Base-by-base conservation (phyloP, 495 filamentous ascomycete species). In the Annulohypoxylon nitens region DNA sequence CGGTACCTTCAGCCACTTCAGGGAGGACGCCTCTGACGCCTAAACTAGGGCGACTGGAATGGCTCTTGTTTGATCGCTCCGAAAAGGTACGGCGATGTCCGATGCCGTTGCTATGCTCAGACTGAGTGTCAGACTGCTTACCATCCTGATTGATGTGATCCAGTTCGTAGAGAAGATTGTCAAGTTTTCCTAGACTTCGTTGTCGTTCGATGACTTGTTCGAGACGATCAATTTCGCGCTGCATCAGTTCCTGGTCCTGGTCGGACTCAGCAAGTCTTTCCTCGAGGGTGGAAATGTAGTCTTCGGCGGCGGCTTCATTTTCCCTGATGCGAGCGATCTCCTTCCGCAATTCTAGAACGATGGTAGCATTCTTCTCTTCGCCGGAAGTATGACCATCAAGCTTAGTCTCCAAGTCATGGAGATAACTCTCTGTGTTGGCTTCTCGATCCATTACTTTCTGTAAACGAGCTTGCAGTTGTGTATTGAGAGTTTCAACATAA, bases 141-240 rank as follows among this genome's bases (percentile, higher is more conserved):
- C 86, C 86, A 58, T 90, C 87, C 43, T 92, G 87, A 47, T 93
- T 90, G 60, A 94, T 87, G 72, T 92, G 86, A 76, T 98, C 96
- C 6, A 98, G 88, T 73, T 98, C 95, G 76, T 95, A 90, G 2
- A 99, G 88, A 9, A 98, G 86, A 70, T 90, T 94, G 78, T 99
- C 97, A 23, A 99, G 88, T 78, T 97, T 97, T 12, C 96, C 95
- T 43, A 99, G 88, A 77, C 94, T 97, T 45, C 97, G 88, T 77
- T 99, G 96, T 54, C 97, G 93, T 76, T 98, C 95, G 57, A 99
- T 88, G 23, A 98, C 94, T 81, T 97, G 93, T 79, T 98, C 95
- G 37, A 99, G 84, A 41, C 95, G 90, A 78, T 97, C 91, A 74
- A 99, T 92, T 78, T 99, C 96, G 26, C 94, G 92, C 81, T 97